These are phyloP conservation scores for Elongisporangium prolatum DNA, from an alignment of 352 stramenopile species.

Conservation along the genomic window DNA sequence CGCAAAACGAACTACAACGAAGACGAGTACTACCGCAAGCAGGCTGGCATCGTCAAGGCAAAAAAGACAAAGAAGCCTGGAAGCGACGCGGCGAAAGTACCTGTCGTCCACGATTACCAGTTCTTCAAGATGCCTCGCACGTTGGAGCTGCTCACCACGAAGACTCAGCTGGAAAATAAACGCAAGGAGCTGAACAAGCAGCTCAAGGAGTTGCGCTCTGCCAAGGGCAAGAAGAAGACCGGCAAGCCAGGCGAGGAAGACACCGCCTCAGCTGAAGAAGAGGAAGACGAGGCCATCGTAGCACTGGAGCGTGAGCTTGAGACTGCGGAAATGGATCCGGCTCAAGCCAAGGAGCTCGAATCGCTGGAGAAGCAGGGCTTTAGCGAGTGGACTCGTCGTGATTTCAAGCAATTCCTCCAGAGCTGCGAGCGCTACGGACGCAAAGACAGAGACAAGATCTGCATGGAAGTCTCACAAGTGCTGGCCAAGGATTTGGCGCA, in stretches of 20 bases:
- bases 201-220: constrained; percentile 57
- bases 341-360: constrained; percentile 65
- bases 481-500: constrained; percentile 89
- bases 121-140: constrained; percentile 92
- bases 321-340: constrained; percentile 65
- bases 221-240: constrained; percentile 74
- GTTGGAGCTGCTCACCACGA: constrained; percentile 81
- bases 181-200: constrained; percentile 76
- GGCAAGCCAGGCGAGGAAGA: constrained; percentile 75
- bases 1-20: constrained; percentile 95
- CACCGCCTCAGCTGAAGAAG: constrained; percentile 47
- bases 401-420: constrained; percentile 88
- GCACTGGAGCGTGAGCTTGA: constrained; percentile 80
- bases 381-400: constrained; percentile 92
- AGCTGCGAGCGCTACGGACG: constrained; percentile 94
- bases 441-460: constrained; percentile 87
- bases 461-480: constrained; percentile 86
- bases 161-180: constrained; percentile 87
- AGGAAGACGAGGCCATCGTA: constrained; percentile 34
- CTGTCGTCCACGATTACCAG: constrained; percentile 94
- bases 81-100: constrained; percentile 84
- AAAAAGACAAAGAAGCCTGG: constrained; percentile 88
- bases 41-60: constrained; percentile 70
- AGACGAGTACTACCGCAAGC: constrained; percentile 95
- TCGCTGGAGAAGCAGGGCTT: constrained; percentile 89